Base-by-base conservation (phyloP, 2,329 filamentous ascomycete genomes). In the Colletotrichum sp. region DNA sequence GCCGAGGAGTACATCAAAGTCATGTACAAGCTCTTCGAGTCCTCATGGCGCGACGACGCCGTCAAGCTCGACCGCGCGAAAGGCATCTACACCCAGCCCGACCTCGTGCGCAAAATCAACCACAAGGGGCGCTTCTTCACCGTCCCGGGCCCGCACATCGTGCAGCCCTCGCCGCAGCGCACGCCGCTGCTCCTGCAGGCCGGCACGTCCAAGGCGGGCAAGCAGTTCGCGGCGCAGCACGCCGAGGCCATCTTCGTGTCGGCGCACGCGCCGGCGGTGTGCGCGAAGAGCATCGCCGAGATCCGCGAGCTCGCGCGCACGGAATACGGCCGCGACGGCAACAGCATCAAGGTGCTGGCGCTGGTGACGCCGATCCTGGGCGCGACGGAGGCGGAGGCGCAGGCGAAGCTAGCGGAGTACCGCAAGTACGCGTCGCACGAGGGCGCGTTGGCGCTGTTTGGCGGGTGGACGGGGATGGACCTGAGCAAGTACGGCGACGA, bases 231-330 rank as follows among this genome's bases (percentile, higher is more conserved):
- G 0, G 92, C 93, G 0, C 90, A 92, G 78, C 92, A 95, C 80
- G 93, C 93, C 1, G 93, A 95, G 79, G 93, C 90, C 4, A 93
- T 95, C 66, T 95, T 95, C 78, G 89, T 94, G 1, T 92, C 91
- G 0, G 91, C 91, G 0, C 93, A 94, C 80, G 89, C 89, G 2
- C 91, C 93, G 1, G 85, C 86, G 2, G 90, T 93, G 0, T 91
- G 93, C 32, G 89, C 89, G 4, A 91, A 90, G 79, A 92, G 88
- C 38, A 90, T 95, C 21, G 87, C 90, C 1, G 92, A 94, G 75
- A 91, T 94, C 30, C 87, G 93, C 5, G 84, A 88, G 68, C 80
- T 90, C 30, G 92, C 93, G 0, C 83, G 83, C 24, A 84, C 85
- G 1, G 76, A 88, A 58, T 88, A 87, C 58, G 92, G 92, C 0